Evolutionary conservation across 495 filamentous ascomycete species (phyloP), one percentile per base, ranked within the genome.

Genomic region (Cryomyces minteri): DNA sequence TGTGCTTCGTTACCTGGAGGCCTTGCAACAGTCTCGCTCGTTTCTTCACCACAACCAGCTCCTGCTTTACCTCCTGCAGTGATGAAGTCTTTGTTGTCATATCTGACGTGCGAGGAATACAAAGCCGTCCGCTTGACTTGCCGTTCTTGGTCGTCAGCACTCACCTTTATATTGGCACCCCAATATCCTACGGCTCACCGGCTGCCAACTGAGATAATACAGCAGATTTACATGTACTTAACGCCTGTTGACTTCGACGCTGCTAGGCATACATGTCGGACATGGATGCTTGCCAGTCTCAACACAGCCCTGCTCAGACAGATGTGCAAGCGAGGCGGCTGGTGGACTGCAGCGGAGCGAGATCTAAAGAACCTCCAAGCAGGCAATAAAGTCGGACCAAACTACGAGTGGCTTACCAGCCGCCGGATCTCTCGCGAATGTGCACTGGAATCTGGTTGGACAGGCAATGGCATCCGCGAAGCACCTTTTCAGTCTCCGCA

Each of bases 231-330:
- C 47, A 47, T 45, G 7, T 62, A 70, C 49, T 60, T 82, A 5
- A 56, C 60, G 8, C 77, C 80, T 0, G 46, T 62, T 5, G 76
- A 80, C 51, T 83, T 84, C 53, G 68, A 84, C 52, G 67, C 73
- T 49, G 77, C 79, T 9, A 67, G 80, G 40, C 70, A 74, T 43
- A 71, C 72, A 6, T 84, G 81, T 50, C 70, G 69, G 40, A 63
- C 63, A 41, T 86, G 79, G 81, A 75, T 80, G 66, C 63, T 68
- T 10, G 68, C 70, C 32, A 76, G 77, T 37, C 60, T 84, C n/a
- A 62, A 79, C 29, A 52, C 54, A 34, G 56, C 50, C 0, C 51
- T 84, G 6, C 61, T 84, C 25, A 57, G 64, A 5, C 51, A 41
- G 29, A 76, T 72, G 71, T 56, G 77, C 32, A 72, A 67, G 49